These are phyloP conservation scores for Agaricus bisporus DNA, from an alignment of 768 basidiomycete genomes.

Conservation along the genomic window DNA sequence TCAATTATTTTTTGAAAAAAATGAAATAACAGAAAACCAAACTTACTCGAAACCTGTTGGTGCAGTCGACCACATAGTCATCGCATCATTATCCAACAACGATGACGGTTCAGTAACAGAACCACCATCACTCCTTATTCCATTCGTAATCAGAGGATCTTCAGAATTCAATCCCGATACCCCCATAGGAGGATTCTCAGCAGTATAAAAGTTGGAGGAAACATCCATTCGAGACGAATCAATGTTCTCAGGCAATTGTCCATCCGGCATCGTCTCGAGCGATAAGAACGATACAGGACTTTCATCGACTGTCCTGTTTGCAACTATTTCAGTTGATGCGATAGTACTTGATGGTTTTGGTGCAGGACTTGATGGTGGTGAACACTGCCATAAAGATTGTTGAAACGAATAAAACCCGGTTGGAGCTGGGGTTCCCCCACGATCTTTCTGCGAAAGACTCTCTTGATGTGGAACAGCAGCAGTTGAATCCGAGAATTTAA, in stretches of 20 bases:
- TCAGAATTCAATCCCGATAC: background rate
- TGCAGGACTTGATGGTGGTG: background rate
- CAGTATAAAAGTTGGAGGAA: background rate
- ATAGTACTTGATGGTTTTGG: background rate
- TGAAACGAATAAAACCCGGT: background rate
- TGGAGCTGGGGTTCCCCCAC: background rate
- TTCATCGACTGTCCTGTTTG: background rate
- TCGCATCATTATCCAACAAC: conserved; percentile 40
- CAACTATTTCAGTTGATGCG: background rate
- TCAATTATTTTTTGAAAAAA: background rate
- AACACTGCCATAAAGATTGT: background rate
- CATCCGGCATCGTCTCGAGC: conserved; percentile 1
- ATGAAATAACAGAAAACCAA: background rate
- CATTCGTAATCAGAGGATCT: background rate
- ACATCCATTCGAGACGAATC: conserved; percentile 1
- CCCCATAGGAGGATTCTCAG: background rate
- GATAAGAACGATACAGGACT: background rate
- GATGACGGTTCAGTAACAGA: conserved; percentile 10
- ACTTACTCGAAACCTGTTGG: conserved; percentile 57
- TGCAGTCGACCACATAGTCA: conserved; percentile 59
- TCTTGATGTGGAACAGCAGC: conserved; percentile 3
- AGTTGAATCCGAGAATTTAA: conserved; percentile 27
- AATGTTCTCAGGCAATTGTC: background rate
- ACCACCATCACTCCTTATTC: background rate
- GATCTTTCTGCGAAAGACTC: conserved; percentile 1